Base-by-base conservation (phyloP, 2,329 filamentous ascomycete species). In the Sporothrix euskadiensis region DNA sequence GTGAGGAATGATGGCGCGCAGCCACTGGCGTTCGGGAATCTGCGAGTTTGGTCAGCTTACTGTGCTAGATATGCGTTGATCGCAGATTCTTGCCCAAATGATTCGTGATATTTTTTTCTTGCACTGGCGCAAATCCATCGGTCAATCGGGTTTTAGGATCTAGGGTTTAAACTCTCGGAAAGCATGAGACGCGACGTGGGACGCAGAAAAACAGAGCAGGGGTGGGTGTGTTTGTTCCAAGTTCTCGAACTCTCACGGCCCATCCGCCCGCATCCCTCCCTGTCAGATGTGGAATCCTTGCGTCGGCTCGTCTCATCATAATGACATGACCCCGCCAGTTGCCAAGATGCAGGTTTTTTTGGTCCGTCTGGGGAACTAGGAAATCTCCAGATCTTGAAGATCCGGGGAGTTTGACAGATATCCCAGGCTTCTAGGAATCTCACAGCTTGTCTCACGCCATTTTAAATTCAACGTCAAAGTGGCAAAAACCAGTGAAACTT, bases 21-120 rank as follows among this genome's bases (percentile, higher is more conserved):
- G 83, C 88, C 88, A 91, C 65, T 87, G 81, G 70, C 82, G 83
- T 78, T 90, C 87, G 7, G 88, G 87, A 79, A 91, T 90, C 85
- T 83, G 12, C 6, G 39, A 1, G 1, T 57, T 44, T 10, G 5
- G 65, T 68, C 30, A 68, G 65, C 44, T 47, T 66, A 61, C 57
- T 35, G 56, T 59, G 30, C 16, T 10, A 26, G 26, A 26, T 10
- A 6, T 59, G 5, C 14, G 49, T 54, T 54, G 49, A 7, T 12
- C 52, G 52, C 52, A 56, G 26, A 10, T 26, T 56, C 52, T 56
- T 56, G 22, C 52, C 52, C 6, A 22, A 2, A 8, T 12, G 16
- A 47, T 35, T 35, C 19, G 30, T 6, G 14, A 59, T 32, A 35
- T 32, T 2, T 19, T 35, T 19, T 35, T 59, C 44, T 49, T 35